A percentile compares a stretch with the other conserved stretches of the same genome.
Evolutionary conservation across 1,139 yeast species (phyloP).

Genomic region (Chernovozyma aurita): DNA sequence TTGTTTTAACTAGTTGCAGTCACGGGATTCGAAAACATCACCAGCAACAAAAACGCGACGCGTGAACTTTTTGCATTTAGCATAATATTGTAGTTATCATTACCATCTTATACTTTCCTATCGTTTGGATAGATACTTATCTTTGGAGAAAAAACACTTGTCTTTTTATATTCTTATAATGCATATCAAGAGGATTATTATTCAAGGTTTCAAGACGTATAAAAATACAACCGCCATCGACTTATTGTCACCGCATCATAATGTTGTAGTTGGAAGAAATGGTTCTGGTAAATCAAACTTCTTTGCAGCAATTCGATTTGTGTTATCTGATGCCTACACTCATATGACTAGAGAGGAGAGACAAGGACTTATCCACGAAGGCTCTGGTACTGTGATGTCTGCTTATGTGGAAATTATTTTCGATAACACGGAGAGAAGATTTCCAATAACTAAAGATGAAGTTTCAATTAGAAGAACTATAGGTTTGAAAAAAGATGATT

Average conservation of each 20-base stretch:
- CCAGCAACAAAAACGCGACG: too few relatives aligned
- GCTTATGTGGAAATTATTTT: constrained; percentile 90
- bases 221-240: constrained; percentile 80
- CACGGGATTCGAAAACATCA: too few relatives aligned
- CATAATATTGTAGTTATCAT: too few relatives aligned
- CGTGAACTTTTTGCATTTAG: too few relatives aligned
- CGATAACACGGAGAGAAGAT: constrained; percentile 73
- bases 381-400: constrained; percentile 87
- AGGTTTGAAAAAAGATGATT: constrained; percentile 89
- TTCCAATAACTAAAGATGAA: constrained; percentile 66
- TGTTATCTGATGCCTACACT: constrained; percentile 84
- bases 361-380: constrained; percentile 84
- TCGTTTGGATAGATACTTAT: too few relatives aligned
- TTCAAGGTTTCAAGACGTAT: constrained; percentile 94
- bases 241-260: constrained; percentile 72
- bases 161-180: too few relatives aligned
- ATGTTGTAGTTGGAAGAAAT: constrained; percentile 90
- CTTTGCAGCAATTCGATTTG: constrained; percentile 93
- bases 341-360: constrained; percentile 87
- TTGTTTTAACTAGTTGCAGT: too few relatives aligned
- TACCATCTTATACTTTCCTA: too few relatives aligned
- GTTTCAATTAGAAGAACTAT: constrained; percentile 80
- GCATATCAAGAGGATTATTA: constrained; percentile 50
- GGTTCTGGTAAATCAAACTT: constrained; percentile 97
- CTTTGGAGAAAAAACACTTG: too few relatives aligned